These are phyloP conservation scores for Dipodascus geniculatus DNA, from an alignment of 805 yeast species.

Conservation along the genomic window DNA sequence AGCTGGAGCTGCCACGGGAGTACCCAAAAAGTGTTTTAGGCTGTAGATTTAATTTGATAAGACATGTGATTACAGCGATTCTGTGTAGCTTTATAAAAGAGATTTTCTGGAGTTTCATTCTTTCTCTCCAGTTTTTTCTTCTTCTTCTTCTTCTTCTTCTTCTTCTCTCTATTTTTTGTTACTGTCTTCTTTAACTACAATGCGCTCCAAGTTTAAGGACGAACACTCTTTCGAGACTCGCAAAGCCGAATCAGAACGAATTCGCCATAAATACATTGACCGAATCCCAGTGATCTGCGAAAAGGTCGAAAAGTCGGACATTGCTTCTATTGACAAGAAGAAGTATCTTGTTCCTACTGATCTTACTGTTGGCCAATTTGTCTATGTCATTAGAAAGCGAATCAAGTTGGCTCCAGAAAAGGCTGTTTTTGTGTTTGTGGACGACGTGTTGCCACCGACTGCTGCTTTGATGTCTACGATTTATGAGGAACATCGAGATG, in stretches of 20 bases:
- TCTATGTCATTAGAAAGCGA: slow-evolving; percentile 92
- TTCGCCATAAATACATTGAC: slow-evolving; percentile 77
- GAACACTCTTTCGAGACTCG: slow-evolving; percentile 94
- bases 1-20: too few species aligned
- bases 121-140: not conserved
- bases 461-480: slow-evolving; percentile 93
- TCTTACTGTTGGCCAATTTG: slow-evolving; percentile 95
- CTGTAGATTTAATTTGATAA: not conserved
- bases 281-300: slow-evolving; percentile 97
- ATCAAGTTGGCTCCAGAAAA: slow-evolving; percentile 92
- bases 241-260: slow-evolving; percentile 87
- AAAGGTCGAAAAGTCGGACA: slow-evolving; percentile 91
- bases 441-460: slow-evolving; percentile 95
- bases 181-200: slow-evolving; percentile 18
- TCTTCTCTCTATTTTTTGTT: not conserved
- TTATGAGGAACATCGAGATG: slow-evolving; percentile 94
- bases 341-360: slow-evolving; percentile 95
- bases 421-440: slow-evolving; percentile 95
- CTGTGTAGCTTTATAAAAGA: not conserved
- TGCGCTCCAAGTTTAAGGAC: slow-evolving; percentile 92
- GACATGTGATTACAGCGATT: not conserved
- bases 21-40: too few species aligned
- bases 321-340: slow-evolving; percentile 93
- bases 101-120: not conserved
- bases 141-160: not conserved